Base-by-base conservation (phyloP, 2,329 filamentous ascomycete genomes). In the Mycosphaerella sp. region DNA sequence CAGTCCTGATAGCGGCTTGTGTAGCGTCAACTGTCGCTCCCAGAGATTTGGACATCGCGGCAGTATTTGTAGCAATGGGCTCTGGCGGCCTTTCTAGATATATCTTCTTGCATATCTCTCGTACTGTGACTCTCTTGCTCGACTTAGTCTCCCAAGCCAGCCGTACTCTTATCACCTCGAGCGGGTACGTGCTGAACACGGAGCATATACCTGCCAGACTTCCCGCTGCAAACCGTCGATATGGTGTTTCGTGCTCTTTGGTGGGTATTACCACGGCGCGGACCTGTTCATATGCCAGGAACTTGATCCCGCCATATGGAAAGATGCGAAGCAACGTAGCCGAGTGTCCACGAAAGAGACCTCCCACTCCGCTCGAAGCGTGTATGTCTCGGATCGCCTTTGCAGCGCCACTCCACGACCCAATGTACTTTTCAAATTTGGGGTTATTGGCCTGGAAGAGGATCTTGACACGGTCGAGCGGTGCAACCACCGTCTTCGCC, bases 381-480 rank as follows among this genome's bases (percentile, higher is more conserved):
- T 93, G 88, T 59, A 98, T 97, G 64, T 91, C 87, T 62, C 81
- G 80, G 72, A 97, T 86, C 26, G 93, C 91, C 14, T 80, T 79
- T n/a, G 82, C 80, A 17, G 95, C 83, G 46, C 93, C 93, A 53
- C 82, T 80, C 87, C 91, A 96, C 41, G 86, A 90, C 40, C 90
- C 88, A 1, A 89, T 84, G 69, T 97, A 98, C 73, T 95, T 95
- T 51, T 86, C 81, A 69, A 95, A 98, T 63, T 93, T 86, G 2
- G 93, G 93, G 66, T 93, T 96, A 67, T 87, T 89, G 49, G 93
- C 87, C 71, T 98, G 93, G 74, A 98, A 97, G 53, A 98, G 86
- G 67, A 98, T 98, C 74, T 98, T 98, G 66, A 98, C 93, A 62
- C 93, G 86, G 73, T 98, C 93, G 60, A 98, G 86, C 23, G 93